Conservation (phyloP, 768 basidiomycete species). For the Lentinula raphanica region DNA sequence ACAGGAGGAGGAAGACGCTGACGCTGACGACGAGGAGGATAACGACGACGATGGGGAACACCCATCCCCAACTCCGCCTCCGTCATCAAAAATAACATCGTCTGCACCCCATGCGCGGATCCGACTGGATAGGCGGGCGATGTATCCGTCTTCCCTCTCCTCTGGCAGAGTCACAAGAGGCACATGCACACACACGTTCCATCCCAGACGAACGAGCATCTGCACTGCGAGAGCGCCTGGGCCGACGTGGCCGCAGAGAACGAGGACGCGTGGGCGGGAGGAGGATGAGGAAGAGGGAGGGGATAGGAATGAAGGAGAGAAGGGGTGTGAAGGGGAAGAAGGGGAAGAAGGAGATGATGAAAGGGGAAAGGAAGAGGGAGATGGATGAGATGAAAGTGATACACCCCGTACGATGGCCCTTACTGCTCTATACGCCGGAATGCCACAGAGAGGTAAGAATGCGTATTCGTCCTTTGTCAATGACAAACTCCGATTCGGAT, state of each 20-base stretch:
- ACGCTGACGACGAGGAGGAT: too few species aligned
- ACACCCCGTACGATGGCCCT: too few species aligned
- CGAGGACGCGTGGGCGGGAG: slow-evolving; percentile 37
- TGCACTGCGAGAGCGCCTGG: slow-evolving; percentile 73
- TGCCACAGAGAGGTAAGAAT: slow-evolving; percentile 70
- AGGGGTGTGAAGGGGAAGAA: too few species aligned
- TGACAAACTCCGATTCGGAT: not conserved
- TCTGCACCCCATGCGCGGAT: slow-evolving; percentile 69
- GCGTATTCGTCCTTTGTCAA: slow-evolving; percentile 67
- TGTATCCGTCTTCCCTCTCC: slow-evolving; percentile 36
- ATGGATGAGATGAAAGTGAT: too few species aligned
- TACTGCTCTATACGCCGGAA: slow-evolving; percentile 80
- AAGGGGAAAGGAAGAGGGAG: too few species aligned
- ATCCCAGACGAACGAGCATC: slow-evolving; percentile 65
- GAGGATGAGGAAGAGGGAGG: too few species aligned
- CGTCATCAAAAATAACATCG: slow-evolving; percentile 70
- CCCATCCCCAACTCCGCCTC: slow-evolving; percentile 22
- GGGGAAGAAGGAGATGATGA: too few species aligned
- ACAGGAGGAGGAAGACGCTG: too few species aligned
- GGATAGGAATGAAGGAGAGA: too few species aligned
- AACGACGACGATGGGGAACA: too few species aligned
- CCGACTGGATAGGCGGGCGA: slow-evolving; percentile 44
- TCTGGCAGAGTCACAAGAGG: slow-evolving; percentile 27
- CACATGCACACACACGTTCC: slow-evolving; percentile 70
- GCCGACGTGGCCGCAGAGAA: slow-evolving; percentile 72